Evolutionary conservation across 2,329 filamentous ascomycete genomes (phyloP).

Genomic region (Onygenales sp.): DNA sequence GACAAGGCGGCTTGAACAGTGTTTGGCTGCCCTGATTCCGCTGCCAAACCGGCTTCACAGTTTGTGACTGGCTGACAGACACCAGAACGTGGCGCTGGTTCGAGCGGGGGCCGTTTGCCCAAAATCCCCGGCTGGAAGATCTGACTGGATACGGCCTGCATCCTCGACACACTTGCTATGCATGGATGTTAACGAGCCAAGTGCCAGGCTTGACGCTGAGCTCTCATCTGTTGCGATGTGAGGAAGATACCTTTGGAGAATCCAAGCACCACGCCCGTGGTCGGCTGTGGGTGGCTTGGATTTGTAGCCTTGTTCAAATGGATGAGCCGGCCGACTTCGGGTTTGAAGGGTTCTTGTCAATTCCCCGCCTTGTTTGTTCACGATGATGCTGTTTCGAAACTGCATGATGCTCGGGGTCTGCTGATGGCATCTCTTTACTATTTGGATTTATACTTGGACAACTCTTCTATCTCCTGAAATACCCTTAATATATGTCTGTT

Average conservation of each 20-base stretch:
- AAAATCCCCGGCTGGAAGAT: neutral
- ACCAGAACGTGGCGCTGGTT: neutral
- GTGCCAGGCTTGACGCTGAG: neutral
- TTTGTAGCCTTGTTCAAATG: neutral
- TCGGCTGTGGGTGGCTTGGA: neutral
- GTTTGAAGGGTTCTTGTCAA: neutral
- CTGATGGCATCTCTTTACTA: neutral
- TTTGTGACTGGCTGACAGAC: neutral
- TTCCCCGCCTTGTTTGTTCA: neutral
- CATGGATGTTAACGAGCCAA: neutral
- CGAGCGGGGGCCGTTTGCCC: neutral
- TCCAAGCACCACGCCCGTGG: neutral
- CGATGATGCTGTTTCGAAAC: neutral
- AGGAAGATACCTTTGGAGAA: neutral
- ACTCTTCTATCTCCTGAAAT: too few relatives aligned
- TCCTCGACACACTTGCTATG: neutral
- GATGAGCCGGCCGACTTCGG: neutral
- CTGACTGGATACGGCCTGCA: neutral
- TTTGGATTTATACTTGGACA: too few relatives aligned
- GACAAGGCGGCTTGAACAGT: neutral
- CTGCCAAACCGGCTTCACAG: neutral
- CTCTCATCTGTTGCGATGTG: neutral
- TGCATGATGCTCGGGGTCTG: neutral
- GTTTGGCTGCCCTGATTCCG: neutral
- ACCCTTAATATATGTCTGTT: too few relatives aligned